Evolutionary conservation across 2,329 filamentous ascomycete species (phyloP).

Genomic region (Incumbomyces lentus): DNA sequence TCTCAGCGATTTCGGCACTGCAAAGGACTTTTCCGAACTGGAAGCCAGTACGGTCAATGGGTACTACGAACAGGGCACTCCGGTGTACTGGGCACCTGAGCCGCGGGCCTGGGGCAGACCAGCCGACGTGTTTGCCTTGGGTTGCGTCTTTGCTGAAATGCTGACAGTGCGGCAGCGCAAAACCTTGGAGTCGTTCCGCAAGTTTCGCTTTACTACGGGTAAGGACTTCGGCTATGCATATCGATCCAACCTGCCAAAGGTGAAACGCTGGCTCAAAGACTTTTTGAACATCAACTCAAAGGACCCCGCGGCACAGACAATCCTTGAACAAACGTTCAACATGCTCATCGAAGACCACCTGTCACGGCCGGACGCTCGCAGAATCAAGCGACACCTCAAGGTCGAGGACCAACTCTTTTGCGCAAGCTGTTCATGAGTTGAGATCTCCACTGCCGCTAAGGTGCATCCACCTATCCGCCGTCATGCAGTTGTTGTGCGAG

Average conservation of each 20-base stretch:
- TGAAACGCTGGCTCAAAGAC: not conserved
- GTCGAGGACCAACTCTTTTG: constrained; percentile 1
- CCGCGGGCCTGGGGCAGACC: constrained; percentile 4
- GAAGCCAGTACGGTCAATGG: constrained; percentile 5
- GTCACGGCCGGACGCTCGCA: not conserved
- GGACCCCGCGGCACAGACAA: not conserved
- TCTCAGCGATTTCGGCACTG: constrained; percentile 16
- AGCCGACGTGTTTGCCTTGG: constrained; percentile 9
- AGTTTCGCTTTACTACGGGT: not conserved
- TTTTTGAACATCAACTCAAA: not conserved
- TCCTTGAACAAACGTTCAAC: constrained; percentile 3
- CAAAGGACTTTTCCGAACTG: constrained; percentile 8
- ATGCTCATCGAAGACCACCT: not conserved
- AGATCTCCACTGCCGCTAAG: too few species aligned
- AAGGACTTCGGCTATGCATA: constrained; percentile 1
- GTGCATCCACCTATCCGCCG: too few species aligned
- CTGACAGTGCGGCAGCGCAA: constrained; percentile 5
- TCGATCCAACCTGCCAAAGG: not conserved
- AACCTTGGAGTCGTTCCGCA: not conserved
- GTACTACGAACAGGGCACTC: not conserved
- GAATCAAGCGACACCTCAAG: not conserved
- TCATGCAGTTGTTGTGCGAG: too few species aligned
- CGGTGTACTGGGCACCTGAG: constrained; percentile 6
- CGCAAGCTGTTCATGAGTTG: not conserved
- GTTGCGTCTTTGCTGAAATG: constrained; percentile 14